Evolutionary conservation across 2,329 filamentous ascomycete species (phyloP).

Genomic region (Fusarium fujikuroi): DNA sequence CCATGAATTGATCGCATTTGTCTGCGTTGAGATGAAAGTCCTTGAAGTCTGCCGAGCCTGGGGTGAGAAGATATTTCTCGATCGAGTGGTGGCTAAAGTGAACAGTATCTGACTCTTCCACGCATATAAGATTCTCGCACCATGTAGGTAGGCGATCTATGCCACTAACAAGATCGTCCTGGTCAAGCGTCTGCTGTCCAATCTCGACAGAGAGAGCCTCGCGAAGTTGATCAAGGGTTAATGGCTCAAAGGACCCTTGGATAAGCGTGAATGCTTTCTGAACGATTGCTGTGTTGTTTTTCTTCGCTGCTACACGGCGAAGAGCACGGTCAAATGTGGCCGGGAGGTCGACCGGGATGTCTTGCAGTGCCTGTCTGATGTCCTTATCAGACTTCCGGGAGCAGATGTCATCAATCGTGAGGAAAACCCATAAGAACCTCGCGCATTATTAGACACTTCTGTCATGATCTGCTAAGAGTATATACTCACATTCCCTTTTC

Average conservation of each 20-base stretch:
- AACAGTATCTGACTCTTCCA: constrained; percentile 18
- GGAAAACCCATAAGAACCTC: constrained; percentile 30
- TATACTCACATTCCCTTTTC: background rate
- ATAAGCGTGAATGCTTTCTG: constrained; percentile 3
- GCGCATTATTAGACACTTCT: background rate
- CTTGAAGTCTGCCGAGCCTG: background rate
- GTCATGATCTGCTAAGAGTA: accelerated
- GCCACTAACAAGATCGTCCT: background rate
- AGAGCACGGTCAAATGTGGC: constrained; percentile 20
- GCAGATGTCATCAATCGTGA: constrained; percentile 26
- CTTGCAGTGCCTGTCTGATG: background rate
- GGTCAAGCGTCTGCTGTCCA: background rate
- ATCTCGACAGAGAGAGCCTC: constrained; percentile 20
- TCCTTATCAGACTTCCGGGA: constrained; percentile 7
- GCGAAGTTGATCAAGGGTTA: constrained; percentile 8
- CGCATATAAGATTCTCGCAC: constrained; percentile 18
- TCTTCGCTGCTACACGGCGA: background rate
- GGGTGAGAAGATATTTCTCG: constrained; percentile 5
- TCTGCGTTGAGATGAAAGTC: background rate
- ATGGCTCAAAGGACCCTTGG: background rate
- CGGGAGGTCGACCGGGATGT: constrained; percentile 11
- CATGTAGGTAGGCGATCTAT: background rate
- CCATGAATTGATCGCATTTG: background rate
- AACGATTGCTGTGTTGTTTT: background rate
- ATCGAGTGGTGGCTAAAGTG: constrained; percentile 32